Conservation (phyloP, 805 yeast species). For the Barnettozyma salicaria region DNA sequence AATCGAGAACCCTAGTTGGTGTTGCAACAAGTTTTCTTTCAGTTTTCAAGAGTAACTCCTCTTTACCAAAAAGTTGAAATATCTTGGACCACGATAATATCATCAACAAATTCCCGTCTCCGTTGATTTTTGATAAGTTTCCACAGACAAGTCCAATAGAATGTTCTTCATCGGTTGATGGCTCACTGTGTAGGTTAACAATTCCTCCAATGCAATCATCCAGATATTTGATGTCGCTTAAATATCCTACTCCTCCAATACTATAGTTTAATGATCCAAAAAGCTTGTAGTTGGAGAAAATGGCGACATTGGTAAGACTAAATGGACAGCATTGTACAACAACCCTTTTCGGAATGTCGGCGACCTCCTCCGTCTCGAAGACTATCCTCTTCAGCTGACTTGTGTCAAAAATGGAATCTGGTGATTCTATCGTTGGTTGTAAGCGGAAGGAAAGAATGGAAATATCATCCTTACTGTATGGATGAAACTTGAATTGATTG, state of each 20-base stretch:
- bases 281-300: conserved; percentile 21
- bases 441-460: conserved; percentile 18
- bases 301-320: conserved; percentile 26
- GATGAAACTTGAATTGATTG: conserved; percentile 19
- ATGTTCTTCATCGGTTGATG: neutral
- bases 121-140: conserved; percentile 20
- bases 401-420: conserved; percentile 12
- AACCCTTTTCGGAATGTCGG: conserved; percentile 17
- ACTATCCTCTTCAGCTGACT: conserved; percentile 10
- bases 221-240: conserved; percentile 24
- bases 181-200: conserved; percentile 11
- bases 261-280: conserved; percentile 19
- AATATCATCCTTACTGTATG: conserved; percentile 10
- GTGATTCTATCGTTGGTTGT: neutral
- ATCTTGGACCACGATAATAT: conserved; percentile 25
- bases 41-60: too few relatives aligned
- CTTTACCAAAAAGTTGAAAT: conserved; percentile 13
- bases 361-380: conserved; percentile 8
- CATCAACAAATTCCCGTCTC: conserved; percentile 25
- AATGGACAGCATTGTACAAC: conserved; percentile 25
- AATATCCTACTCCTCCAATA: conserved; percentile 15
- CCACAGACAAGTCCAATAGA: conserved; percentile 25
- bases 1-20: neutral
- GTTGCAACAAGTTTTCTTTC: too few relatives aligned
- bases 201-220: conserved; percentile 26